A percentile compares a stretch with the other conserved stretches of the same genome.
These are phyloP conservation scores for Pholiota conissans DNA, from an alignment of 768 basidiomycete species.

Conservation along the genomic window DNA sequence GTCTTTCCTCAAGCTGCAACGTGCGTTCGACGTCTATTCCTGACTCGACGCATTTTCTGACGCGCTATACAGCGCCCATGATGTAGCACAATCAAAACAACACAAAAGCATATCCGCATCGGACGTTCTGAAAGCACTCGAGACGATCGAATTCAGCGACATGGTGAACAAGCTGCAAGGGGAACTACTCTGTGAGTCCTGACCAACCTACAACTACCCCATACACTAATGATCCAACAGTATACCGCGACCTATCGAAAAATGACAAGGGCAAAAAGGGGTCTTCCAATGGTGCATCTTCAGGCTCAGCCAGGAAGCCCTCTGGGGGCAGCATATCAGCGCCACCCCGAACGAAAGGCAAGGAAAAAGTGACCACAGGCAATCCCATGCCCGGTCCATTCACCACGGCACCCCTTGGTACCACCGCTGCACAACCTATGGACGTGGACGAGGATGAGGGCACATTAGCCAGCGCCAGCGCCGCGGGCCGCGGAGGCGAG, in stretches of 20 bases:
- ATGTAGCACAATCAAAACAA: constrained; percentile 79
- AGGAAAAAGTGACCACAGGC: constrained; percentile 24
- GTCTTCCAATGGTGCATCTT: constrained; percentile 23
- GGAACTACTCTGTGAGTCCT: constrained; percentile 61
- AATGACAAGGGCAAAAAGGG: constrained; percentile 55
- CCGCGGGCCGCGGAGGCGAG: not conserved
- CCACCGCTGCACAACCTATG: constrained; percentile 1
- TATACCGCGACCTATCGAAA: constrained; percentile 65
- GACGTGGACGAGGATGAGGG: not conserved
- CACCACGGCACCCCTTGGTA: constrained; percentile 28
- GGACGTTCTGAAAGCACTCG: constrained; percentile 86
- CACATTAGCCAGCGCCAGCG: not conserved
- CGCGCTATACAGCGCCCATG: constrained; percentile 65
- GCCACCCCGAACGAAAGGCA: constrained; percentile 33
- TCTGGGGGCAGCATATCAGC: constrained; percentile 1
- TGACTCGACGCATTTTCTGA: constrained; percentile 16
- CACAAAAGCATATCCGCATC: constrained; percentile 89
- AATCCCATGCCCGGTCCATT: constrained; percentile 27
- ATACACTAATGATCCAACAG: constrained; percentile 30
- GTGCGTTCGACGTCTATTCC: constrained; percentile 28
- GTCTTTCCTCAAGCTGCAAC: constrained; percentile 42
- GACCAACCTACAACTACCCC: not conserved
- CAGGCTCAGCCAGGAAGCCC: constrained; percentile 22
- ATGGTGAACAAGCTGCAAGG: constrained; percentile 59
- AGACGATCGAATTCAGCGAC: constrained; percentile 75